These are phyloP conservation scores for Eutrema japonicum DNA, from an alignment of 345 rosid species.

Conservation along the genomic window DNA sequence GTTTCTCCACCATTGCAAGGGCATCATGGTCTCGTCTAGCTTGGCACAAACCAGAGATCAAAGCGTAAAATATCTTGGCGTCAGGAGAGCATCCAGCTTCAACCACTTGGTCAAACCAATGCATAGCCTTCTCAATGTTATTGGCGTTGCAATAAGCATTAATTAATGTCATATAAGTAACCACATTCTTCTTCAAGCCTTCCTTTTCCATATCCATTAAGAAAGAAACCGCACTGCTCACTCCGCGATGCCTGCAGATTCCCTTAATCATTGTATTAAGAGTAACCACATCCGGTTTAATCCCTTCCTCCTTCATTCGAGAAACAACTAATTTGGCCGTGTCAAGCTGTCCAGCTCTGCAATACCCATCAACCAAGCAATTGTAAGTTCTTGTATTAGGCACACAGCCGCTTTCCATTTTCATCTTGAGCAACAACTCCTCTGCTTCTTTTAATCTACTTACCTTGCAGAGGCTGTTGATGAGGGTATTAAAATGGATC, in stretches of 20 bases:
- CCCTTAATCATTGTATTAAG: slow-evolving; percentile 62
- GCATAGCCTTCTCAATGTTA: slow-evolving; percentile 59
- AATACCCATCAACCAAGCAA: slow-evolving; percentile 68
- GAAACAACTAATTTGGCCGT: slow-evolving; percentile 51
- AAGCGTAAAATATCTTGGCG: slow-evolving; percentile 52
- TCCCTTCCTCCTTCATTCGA: slow-evolving; percentile 56
- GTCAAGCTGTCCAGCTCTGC: slow-evolving; percentile 62
- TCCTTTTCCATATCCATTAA: slow-evolving; percentile 50
- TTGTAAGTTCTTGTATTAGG: slow-evolving; percentile 62
- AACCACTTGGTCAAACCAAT: slow-evolving; percentile 55
- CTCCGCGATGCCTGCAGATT: slow-evolving; percentile 64
- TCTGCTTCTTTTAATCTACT: slow-evolving; percentile 73
- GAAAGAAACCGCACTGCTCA: slow-evolving; percentile 50
- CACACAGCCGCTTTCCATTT: slow-evolving; percentile 45
- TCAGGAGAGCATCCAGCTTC: slow-evolving; percentile 53
- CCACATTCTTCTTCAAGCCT: slow-evolving; percentile 51
- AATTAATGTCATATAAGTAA: slow-evolving; percentile 59
- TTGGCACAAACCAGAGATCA: slow-evolving; percentile 62
- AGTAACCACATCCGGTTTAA: slow-evolving; percentile 53
- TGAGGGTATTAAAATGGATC: slow-evolving; percentile 59
- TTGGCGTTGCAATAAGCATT: slow-evolving; percentile 59
- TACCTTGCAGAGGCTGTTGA: slow-evolving; percentile 68
- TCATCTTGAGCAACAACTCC: slow-evolving; percentile 56
- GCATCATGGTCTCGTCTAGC: slow-evolving; percentile 72
- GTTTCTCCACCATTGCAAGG: slow-evolving; percentile 38